phyloP scores from a whole-genome alignment of 257 asterid species.

The Nemophila menziesii region DNA sequence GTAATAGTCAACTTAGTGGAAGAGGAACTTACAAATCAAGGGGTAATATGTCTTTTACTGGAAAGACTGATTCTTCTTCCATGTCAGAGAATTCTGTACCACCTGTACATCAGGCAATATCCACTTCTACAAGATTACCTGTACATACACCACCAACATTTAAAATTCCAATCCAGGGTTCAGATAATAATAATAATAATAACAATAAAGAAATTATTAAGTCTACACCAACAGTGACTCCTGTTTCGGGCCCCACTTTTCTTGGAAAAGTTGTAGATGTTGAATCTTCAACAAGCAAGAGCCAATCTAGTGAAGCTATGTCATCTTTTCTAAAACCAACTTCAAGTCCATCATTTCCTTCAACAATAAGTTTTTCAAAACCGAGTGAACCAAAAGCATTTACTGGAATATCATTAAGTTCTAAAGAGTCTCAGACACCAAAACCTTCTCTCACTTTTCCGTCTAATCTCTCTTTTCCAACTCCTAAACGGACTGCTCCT shows the following conservation, averaged over 20 bases:
- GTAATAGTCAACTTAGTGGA: conserved; percentile 16
- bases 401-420: conserved; percentile 14
- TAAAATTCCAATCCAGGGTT: conserved; percentile 16
- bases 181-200: conserved; percentile 13
- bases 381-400: conserved; percentile 29
- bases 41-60: conserved; percentile 16
- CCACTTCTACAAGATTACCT: conserved; percentile 18
- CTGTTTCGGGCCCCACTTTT: conserved; percentile 15
- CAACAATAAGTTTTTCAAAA: conserved; percentile 23
- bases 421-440: conserved; percentile 28
- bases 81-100: conserved; percentile 20
- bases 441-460: conserved; percentile 19
- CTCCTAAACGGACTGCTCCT: conserved; percentile 6
- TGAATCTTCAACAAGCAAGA: conserved; percentile 18
- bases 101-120: conserved; percentile 16
- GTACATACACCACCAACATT: conserved; percentile 19
- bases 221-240: conserved; percentile 21
- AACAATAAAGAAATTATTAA: conserved; percentile 20
- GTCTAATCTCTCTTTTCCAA: conserved; percentile 20
- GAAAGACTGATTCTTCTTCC: conserved; percentile 17
- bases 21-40: conserved; percentile 17
- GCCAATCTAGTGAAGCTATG: conserved; percentile 16
- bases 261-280: conserved; percentile 25
- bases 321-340: conserved; percentile 3
- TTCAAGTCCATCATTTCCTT: conserved; percentile 11